Percentiles rank a stretch among this genome's conserved stretches.
Conservation (phyloP, 257 asterid genomes). For the Solanum pennellii region DNA sequence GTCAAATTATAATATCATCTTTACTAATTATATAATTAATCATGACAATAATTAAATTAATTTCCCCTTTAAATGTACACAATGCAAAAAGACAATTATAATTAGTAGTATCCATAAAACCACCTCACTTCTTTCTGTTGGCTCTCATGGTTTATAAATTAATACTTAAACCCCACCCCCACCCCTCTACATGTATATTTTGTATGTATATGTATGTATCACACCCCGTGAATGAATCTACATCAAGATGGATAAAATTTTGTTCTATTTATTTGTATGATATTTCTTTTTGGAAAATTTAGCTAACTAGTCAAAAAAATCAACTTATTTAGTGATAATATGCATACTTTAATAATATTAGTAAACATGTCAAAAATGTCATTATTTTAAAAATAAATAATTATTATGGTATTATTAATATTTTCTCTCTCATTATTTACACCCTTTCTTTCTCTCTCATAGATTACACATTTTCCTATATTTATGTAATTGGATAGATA, state of each 20-base stretch:
- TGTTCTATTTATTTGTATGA: background rate
- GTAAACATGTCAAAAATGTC: too few relatives aligned
- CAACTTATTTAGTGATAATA: too few relatives aligned
- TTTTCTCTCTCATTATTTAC: too few relatives aligned
- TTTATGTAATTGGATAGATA: too few relatives aligned
- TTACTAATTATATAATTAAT: background rate
- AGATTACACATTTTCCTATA: too few relatives aligned
- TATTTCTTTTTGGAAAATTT: too few relatives aligned
- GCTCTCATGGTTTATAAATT: background rate
- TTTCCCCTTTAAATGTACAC: background rate
- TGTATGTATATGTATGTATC: background rate
- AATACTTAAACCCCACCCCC: background rate
- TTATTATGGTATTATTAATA: too few relatives aligned
- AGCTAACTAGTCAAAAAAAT: too few relatives aligned
- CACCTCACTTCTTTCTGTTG: background rate
- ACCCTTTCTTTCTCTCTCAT: too few relatives aligned
- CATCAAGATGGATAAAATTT: background rate
- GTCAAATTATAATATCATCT: background rate
- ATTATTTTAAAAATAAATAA: too few relatives aligned
- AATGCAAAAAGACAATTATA: background rate
- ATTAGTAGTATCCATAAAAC: background rate
- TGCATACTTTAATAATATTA: too few relatives aligned
- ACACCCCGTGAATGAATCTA: background rate
- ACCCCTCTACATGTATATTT: background rate
- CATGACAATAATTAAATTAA: background rate